Evolutionary conservation across 805 yeast species (phyloP).

Genomic region (Saccharomyces jurei): DNA sequence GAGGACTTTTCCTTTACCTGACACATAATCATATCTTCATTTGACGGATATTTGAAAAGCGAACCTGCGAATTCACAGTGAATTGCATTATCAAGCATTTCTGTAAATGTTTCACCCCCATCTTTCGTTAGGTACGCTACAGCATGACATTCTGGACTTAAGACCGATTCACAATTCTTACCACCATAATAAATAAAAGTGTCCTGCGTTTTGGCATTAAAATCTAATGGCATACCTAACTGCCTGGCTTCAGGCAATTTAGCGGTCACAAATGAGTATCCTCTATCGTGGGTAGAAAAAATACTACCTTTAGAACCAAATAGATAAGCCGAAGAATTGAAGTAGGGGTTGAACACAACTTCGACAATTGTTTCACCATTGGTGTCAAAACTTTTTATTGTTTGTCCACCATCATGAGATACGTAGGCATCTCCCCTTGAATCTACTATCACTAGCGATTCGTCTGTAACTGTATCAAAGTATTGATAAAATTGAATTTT

Average conservation of each 20-base stretch:
- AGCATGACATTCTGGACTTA: slow-evolving; percentile 43
- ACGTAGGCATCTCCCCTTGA: slow-evolving; percentile 44
- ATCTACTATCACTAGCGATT: slow-evolving; percentile 58
- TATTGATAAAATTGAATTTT: slow-evolving; percentile 46
- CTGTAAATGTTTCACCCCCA: slow-evolving; percentile 56
- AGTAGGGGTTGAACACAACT: slow-evolving; percentile 52
- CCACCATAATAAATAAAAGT: slow-evolving; percentile 67
- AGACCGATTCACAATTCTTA: slow-evolving; percentile 44
- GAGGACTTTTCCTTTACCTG: slow-evolving; percentile 36
- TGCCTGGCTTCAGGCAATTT: slow-evolving; percentile 45
- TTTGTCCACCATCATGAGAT: slow-evolving; percentile 63
- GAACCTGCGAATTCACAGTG: slow-evolving; percentile 63
- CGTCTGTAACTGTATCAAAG: slow-evolving; percentile 41
- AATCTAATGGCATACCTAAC: slow-evolving; percentile 41
- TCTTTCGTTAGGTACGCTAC: slow-evolving; percentile 57
- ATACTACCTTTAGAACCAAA: slow-evolving; percentile 44
- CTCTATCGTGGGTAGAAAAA: slow-evolving; percentile 62
- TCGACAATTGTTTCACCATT: slow-evolving; percentile 38
- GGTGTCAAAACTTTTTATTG: slow-evolving; percentile 36
- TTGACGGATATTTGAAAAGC: slow-evolving; percentile 37
- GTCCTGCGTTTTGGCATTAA: slow-evolving; percentile 48
- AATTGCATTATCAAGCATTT: slow-evolving; percentile 44
- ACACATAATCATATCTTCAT: slow-evolving; percentile 57
- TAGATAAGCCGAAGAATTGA: slow-evolving; percentile 25
- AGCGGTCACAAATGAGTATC: slow-evolving; percentile 41